phyloP scores from a whole-genome alignment of 2,329 filamentous ascomycete genomes.

The Penicillium sp. region DNA sequence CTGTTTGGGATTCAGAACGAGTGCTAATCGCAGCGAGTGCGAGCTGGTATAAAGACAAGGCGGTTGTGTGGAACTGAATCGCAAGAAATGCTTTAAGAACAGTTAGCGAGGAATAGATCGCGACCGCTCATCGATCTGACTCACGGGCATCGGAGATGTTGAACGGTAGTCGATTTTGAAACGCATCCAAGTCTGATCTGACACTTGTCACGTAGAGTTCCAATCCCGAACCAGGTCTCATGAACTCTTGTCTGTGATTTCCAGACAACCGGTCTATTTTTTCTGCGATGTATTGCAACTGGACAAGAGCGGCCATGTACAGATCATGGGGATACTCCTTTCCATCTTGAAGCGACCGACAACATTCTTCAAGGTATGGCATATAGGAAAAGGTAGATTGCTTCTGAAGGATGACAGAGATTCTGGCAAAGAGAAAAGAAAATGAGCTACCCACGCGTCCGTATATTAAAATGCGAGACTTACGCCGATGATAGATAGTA shows the following conservation, averaged over 20 bases:
- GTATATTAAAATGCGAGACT: constrained; percentile 16
- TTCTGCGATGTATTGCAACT: constrained; percentile 48
- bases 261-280: constrained; percentile 41
- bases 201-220: constrained; percentile 41
- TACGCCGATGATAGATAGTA: constrained; percentile 54
- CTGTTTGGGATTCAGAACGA: constrained; percentile 16
- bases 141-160: constrained; percentile 24
- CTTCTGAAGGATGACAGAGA: constrained; percentile 48
- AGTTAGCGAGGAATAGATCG: neutral
- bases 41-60: constrained; percentile 50
- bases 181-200: constrained; percentile 42
- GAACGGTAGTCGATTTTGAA: constrained; percentile 38
- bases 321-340: constrained; percentile 43
- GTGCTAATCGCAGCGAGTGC: constrained; percentile 39
- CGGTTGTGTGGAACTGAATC: constrained; percentile 48
- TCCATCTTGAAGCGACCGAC: constrained; percentile 40
- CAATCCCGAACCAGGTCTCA: constrained; percentile 30
- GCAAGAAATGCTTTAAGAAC: constrained; percentile 45
- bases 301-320: constrained; percentile 45
- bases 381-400: constrained; percentile 45
- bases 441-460: neutral
- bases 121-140: neutral
- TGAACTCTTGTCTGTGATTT: constrained; percentile 24
- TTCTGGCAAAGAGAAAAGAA: constrained; percentile 29
- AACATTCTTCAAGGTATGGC: constrained; percentile 46